These are phyloP conservation scores for Pythium brachiatum DNA, from an alignment of 352 stramenopile species.

Conservation along the genomic window DNA sequence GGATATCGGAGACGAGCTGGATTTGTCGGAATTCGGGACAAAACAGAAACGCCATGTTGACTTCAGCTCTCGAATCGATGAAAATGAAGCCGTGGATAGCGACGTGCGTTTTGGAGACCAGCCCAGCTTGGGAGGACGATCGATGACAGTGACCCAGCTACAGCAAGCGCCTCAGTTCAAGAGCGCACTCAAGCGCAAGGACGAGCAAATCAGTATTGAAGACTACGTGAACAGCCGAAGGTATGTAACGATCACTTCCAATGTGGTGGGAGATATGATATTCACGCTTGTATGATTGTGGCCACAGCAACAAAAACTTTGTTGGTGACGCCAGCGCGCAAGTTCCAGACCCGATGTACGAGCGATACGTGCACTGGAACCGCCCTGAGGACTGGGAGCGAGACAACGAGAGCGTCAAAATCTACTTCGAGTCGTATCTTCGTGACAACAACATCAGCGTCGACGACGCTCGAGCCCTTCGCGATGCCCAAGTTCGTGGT, in stretches of 20 bases:
- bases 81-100: slow-evolving; percentile 1
- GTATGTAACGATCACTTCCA: slow-evolving; percentile 25
- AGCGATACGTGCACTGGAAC: slow-evolving; percentile 58
- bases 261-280: neutral
- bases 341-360: slow-evolving; percentile 55
- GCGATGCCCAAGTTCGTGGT: slow-evolving; percentile 61
- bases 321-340: slow-evolving; percentile 50
- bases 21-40: neutral
- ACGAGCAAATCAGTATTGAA: slow-evolving; percentile 61
- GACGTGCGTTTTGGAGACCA: slow-evolving; percentile 6
- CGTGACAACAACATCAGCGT: slow-evolving; percentile 72
- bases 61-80: slow-evolving; percentile 10
- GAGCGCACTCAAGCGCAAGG: slow-evolving; percentile 44
- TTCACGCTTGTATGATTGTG: neutral
- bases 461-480: slow-evolving; percentile 59
- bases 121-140: slow-evolving; percentile 1
- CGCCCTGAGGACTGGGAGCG: slow-evolving; percentile 73
- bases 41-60: slow-evolving; percentile 17
- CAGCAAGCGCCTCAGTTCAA: slow-evolving; percentile 18
- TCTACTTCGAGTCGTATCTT: slow-evolving; percentile 81
- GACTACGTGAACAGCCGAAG: slow-evolving; percentile 44
- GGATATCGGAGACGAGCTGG: slow-evolving; percentile 69
- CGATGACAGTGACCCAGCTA: slow-evolving; percentile 13
- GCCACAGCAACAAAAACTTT: slow-evolving; percentile 53
- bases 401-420: slow-evolving; percentile 74